Evolutionary conservation across 495 filamentous ascomycete genomes (phyloP).

Genomic region (Lepraria neglecta): DNA sequence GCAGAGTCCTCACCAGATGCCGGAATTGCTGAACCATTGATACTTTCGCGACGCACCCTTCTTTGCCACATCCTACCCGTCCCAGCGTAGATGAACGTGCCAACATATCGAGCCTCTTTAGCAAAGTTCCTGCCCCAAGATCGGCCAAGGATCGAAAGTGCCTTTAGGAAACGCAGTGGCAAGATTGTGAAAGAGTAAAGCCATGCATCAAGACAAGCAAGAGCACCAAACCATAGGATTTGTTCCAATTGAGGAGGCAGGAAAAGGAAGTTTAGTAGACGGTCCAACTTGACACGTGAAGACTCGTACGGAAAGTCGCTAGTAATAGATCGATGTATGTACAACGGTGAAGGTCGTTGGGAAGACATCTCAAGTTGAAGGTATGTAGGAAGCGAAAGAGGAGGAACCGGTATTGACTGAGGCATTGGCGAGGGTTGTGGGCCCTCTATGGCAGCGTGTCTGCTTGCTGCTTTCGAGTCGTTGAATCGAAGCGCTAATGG

Average conservation of each 20-base stretch:
- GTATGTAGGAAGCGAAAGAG: conserved; percentile 79
- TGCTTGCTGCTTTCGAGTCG: conserved; percentile 29
- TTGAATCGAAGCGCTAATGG: conserved; percentile 40
- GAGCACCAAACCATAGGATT: conserved; percentile 74
- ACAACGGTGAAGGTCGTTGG: conserved; percentile 73
- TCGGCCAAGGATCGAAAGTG: conserved; percentile 62
- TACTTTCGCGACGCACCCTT: conserved; percentile 33
- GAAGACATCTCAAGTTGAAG: conserved; percentile 83
- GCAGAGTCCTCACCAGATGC: not conserved
- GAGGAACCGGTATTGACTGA: conserved; percentile 68
- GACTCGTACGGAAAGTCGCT: conserved; percentile 89
- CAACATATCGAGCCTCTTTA: conserved; percentile 61
- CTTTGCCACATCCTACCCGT: conserved; percentile 70
- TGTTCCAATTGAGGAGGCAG: conserved; percentile 79
- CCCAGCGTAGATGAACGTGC: conserved; percentile 66
- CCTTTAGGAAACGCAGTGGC: conserved; percentile 82
- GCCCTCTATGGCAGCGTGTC: conserved; percentile 33
- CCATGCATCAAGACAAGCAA: conserved; percentile 96
- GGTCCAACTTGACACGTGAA: conserved; percentile 88
- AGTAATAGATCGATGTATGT: conserved; percentile 69
- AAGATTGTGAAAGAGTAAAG: conserved; percentile 92
- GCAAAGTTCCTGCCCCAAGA: conserved; percentile 63
- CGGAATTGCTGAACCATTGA: not conserved
- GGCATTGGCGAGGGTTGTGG: conserved; percentile 60
- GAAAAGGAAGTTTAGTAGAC: conserved; percentile 81